Conservation (phyloP, 352 stramenopile genomes). For the Phytophthora podocarpi region DNA sequence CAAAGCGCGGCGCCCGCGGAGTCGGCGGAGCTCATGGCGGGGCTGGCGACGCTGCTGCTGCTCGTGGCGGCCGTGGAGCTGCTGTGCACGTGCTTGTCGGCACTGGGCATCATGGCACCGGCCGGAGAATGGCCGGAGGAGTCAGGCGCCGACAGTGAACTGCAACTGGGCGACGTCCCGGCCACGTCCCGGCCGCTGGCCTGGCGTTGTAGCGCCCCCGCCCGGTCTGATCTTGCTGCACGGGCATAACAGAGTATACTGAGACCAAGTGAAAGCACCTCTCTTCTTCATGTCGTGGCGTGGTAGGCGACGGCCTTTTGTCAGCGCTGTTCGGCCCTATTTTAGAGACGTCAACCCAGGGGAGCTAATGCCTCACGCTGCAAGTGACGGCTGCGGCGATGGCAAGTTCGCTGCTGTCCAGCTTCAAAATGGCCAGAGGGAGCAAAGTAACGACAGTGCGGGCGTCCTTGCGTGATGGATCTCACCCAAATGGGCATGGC, state of each 20-base stretch:
- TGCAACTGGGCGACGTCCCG: constrained; percentile 20
- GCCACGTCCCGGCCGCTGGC: background rate
- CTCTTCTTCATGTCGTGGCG: constrained; percentile 12
- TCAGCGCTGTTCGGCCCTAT: background rate
- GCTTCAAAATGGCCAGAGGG: constrained; percentile 7
- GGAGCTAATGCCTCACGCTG: constrained; percentile 3
- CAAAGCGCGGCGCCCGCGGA: constrained; percentile 47
- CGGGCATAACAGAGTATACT: constrained; percentile 10
- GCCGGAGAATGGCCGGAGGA: constrained; percentile 19
- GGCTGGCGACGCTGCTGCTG: constrained; percentile 20
- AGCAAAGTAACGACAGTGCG: constrained; percentile 5
- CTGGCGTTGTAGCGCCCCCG: background rate
- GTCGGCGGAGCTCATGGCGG: constrained; percentile 25
- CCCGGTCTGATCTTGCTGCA: constrained; percentile 7
- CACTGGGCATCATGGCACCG: constrained; percentile 12
- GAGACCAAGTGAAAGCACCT: background rate
- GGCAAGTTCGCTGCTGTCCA: background rate
- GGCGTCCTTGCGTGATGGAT: constrained; percentile 4
- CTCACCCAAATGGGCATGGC: constrained; percentile 2
- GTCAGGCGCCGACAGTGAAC: constrained; percentile 11
- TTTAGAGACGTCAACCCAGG: background rate
- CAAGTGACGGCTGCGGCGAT: constrained; percentile 1
- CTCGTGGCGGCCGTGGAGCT: constrained; percentile 17
- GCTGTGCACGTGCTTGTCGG: constrained; percentile 25
- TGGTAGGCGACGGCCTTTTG: constrained; percentile 4